A percentile compares a stretch with the other conserved stretches of the same genome.
phyloP scores from a whole-genome alignment of 495 filamentous ascomycete genomes.

The Neurospora sp. region DNA sequence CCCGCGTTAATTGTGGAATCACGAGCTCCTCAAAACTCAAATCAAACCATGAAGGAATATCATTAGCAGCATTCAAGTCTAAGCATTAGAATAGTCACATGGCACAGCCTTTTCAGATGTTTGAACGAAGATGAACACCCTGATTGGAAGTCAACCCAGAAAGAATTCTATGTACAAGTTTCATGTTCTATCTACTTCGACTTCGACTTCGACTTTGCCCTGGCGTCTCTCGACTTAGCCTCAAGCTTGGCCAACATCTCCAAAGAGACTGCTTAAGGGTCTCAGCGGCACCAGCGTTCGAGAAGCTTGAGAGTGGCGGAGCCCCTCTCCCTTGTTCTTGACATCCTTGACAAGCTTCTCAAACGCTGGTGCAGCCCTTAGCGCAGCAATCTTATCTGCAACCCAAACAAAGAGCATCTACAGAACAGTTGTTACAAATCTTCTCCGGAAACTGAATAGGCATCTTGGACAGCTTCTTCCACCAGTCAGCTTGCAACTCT shows the following conservation, averaged over 20 bases:
- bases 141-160: not conserved
- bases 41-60: not conserved
- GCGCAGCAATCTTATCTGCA: slow-evolving; percentile 3
- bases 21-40: not conserved
- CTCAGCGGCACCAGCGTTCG: slow-evolving; percentile 1
- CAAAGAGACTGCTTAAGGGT: slow-evolving; percentile 2
- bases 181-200: not conserved
- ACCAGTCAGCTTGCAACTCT: slow-evolving; percentile 1
- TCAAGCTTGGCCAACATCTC: not conserved
- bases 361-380: slow-evolving; percentile 3
- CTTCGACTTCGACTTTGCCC: not conserved
- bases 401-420: not conserved
- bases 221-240: not conserved
- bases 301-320: not conserved
- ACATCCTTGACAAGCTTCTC: slow-evolving; percentile 1
- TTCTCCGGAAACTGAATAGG: too few relatives aligned
- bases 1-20: not conserved
- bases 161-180: not conserved
- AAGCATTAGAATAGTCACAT: not conserved
- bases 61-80: not conserved
- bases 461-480: too few relatives aligned
- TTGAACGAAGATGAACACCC: not conserved
- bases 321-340: slow-evolving; percentile 6
- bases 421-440: too few relatives aligned
- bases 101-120: not conserved